Evolutionary conservation across 2,329 filamentous ascomycete genomes (phyloP).

Genomic region (Neoascochyta sp.): DNA sequence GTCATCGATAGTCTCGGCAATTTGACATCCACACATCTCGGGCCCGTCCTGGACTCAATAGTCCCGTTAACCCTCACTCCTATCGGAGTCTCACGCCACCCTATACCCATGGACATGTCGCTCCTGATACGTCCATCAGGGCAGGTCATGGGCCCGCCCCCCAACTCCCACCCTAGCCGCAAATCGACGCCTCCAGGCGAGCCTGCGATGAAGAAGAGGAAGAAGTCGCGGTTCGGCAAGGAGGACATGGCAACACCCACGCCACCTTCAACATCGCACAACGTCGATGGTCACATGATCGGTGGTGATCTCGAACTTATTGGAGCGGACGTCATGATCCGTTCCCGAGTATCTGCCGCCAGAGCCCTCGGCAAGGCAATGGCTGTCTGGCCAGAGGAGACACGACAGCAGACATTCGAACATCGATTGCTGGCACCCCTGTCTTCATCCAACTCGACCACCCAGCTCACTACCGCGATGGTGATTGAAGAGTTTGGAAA

Average conservation of each 20-base stretch:
- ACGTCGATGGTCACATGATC: constrained; percentile 97
- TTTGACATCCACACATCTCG: constrained; percentile 69
- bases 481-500: constrained; percentile 86
- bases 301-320: constrained; percentile 94
- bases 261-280: constrained; percentile 64
- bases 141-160: constrained; percentile 64
- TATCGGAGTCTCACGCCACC: constrained; percentile 85
- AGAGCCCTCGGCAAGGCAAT: constrained; percentile 83
- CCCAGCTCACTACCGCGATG: constrained; percentile 78
- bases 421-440: constrained; percentile 63
- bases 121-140: constrained; percentile 94
- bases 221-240: constrained; percentile 75
- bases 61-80: constrained; percentile 83
- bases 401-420: constrained; percentile 61
- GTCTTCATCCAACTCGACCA: constrained; percentile 72
- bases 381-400: constrained; percentile 64
- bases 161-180: constrained; percentile 20
- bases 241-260: constrained; percentile 53
- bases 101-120: constrained; percentile 84
- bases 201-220: constrained; percentile 70
- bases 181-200: constrained; percentile 36
- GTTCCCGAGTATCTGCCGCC: constrained; percentile 83
- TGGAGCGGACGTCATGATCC: constrained; percentile 79
- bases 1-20: constrained; percentile 66
- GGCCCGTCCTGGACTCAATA: constrained; percentile 71